Evolutionary conservation across 2,329 filamentous ascomycete genomes (phyloP).

Genomic region (Alternaria triticina): DNA sequence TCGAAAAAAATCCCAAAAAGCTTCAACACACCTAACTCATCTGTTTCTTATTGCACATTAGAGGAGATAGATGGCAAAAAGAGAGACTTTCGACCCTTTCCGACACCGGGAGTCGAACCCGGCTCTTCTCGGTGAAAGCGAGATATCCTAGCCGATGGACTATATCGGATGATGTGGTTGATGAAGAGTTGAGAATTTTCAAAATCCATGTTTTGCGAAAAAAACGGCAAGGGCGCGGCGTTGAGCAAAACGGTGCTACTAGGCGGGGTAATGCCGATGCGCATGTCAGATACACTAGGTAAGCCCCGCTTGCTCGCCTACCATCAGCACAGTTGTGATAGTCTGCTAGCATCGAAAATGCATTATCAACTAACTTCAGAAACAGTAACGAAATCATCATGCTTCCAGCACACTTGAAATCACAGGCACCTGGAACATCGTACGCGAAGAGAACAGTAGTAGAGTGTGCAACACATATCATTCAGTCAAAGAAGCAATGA

Average conservation of each 20-base stretch:
- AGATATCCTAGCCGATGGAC: conserved; percentile 17
- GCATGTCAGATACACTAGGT: neutral
- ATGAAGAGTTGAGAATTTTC: too few species aligned
- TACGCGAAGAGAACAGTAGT: neutral
- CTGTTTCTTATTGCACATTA: too few species aligned
- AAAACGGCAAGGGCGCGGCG: too few species aligned
- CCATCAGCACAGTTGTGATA: neutral
- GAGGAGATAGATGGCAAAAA: too few species aligned
- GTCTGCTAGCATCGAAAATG: neutral
- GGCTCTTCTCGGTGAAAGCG: conserved; percentile 16
- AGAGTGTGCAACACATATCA: conserved; percentile 11
- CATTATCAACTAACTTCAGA: neutral
- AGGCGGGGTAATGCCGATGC: neutral
- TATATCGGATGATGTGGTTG: conserved; percentile 4
- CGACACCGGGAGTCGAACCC: neutral
- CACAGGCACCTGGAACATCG: neutral
- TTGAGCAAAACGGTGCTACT: neutral
- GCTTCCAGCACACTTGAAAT: neutral
- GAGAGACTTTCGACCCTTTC: too few species aligned
- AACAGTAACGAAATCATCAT: accelerated
- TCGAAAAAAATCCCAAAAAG: neutral
- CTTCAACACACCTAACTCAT: neutral
- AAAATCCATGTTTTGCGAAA: too few species aligned
- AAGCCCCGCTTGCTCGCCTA: neutral
- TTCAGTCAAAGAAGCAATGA: conserved; percentile 5